These are phyloP conservation scores for Hymenoscyphus infarciens DNA, from an alignment of 2,329 filamentous ascomycete species.

Conservation along the genomic window DNA sequence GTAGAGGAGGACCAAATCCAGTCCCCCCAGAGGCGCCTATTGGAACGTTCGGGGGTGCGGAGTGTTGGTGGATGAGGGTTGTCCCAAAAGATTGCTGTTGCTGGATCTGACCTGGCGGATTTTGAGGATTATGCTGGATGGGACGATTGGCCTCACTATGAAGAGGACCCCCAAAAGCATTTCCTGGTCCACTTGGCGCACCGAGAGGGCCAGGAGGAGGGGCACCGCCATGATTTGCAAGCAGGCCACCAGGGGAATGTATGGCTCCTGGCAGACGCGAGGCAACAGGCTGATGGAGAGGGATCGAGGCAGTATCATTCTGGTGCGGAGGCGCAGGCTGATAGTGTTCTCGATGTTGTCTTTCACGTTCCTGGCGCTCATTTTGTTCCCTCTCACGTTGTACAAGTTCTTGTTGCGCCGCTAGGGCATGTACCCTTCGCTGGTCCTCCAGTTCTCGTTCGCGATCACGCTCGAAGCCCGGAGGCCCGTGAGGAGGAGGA, in stretches of 20 bases:
- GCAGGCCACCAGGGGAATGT: conserved; percentile 85
- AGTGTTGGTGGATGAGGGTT: conserved; percentile 41
- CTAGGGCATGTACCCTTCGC: conserved; percentile 51
- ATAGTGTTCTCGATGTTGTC: conserved; percentile 60
- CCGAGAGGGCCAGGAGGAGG: conserved; percentile 47
- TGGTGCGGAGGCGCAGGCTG: conserved; percentile 71
- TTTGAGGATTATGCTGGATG: conserved; percentile 50
- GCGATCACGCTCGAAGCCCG: conserved; percentile 33
- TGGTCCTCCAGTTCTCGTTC: conserved; percentile 48
- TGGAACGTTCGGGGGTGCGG: conserved; percentile 48
- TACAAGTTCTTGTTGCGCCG: conserved; percentile 52
- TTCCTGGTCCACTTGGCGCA: conserved; percentile 35
- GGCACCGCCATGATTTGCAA: conserved; percentile 67
- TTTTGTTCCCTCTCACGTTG: conserved; percentile 47
- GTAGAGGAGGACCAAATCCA: conserved; percentile 65
- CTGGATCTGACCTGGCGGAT: conserved; percentile 43
- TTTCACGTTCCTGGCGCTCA: conserved; percentile 51
- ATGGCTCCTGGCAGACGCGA: conserved; percentile 76
- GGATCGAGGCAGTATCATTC: conserved; percentile 81
- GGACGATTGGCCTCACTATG: conserved; percentile 50
- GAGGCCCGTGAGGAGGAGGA: conserved; percentile 31
- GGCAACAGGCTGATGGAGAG: conserved; percentile 91
- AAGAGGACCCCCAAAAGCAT: conserved; percentile 52
- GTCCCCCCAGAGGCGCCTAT: conserved; percentile 58
- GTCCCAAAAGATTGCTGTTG: conserved; percentile 56